Evolutionary conservation across 208 protist genomes (phyloP).

Genomic region (Wallacemonas collosoma): DNA sequence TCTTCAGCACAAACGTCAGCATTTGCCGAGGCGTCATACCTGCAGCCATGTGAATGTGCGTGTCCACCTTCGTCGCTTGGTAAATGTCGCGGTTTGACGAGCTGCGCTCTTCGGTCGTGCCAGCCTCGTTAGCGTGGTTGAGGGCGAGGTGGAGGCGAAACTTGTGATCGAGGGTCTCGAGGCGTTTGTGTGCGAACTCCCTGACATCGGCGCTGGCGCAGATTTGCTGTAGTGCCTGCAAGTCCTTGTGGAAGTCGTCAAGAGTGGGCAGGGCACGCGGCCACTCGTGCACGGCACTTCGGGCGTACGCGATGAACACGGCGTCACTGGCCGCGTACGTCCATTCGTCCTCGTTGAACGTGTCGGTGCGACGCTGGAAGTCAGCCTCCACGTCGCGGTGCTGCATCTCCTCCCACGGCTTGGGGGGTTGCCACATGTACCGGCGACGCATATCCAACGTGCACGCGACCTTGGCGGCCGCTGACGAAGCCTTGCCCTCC

Average conservation of each 20-base stretch:
- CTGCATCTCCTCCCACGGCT: conserved; percentile 71
- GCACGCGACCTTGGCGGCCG: conserved; percentile 53
- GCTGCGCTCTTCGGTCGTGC: conserved; percentile 80
- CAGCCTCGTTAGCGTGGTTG: conserved; percentile 92
- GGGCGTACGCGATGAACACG: conserved; percentile 86
- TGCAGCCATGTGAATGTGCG: conserved; percentile 96
- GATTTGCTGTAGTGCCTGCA: conserved; percentile 74
- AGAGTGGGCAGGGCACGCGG: conserved; percentile 81
- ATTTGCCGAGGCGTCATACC: conserved; percentile 95
- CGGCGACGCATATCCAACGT: conserved; percentile 75
- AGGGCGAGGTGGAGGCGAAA: conserved; percentile 94
- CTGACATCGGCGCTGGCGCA: conserved; percentile 84
- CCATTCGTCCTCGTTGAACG: conserved; percentile 92
- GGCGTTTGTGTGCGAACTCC: conserved; percentile 90
- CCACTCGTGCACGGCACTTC: conserved; percentile 79
- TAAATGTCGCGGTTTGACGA: conserved; percentile 95
- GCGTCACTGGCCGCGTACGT: conserved; percentile 83
- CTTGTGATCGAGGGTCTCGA: conserved; percentile 93
- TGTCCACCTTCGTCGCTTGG: conserved; percentile 96
- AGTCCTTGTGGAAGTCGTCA: conserved; percentile 73
- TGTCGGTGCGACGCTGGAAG: conserved; percentile 83
- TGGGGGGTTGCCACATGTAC: conserved; percentile 82
- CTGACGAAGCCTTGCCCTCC: conserved; percentile 38
- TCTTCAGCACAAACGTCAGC: conserved; percentile 94
- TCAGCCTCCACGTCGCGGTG: conserved; percentile 74